Conservation (phyloP, 2,329 filamentous ascomycete genomes). For the Fusarium sp. region DNA sequence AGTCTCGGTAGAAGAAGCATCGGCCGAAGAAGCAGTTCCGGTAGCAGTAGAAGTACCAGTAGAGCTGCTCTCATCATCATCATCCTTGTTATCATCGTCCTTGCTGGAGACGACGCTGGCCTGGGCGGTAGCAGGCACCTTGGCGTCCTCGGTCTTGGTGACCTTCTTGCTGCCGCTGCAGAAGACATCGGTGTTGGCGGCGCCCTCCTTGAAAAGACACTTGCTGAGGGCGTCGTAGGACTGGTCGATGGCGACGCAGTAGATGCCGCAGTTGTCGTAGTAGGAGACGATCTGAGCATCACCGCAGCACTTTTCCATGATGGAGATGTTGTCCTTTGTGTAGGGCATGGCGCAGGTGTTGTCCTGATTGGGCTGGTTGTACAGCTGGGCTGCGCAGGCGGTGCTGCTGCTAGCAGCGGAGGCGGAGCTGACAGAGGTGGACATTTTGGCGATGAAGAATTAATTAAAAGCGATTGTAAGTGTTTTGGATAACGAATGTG, state of each 20-base stretch:
- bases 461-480: constrained; percentile 12
- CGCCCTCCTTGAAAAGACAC: constrained; percentile 57
- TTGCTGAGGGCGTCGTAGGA: constrained; percentile 45
- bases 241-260: constrained; percentile 57
- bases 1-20: constrained; percentile 23
- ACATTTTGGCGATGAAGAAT: constrained; percentile 32
- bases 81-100: constrained; percentile 14
- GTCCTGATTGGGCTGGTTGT: constrained; percentile 58
- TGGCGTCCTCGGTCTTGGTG: constrained; percentile 44
- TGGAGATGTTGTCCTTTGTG: constrained; percentile 55
- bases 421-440: constrained; percentile 34
- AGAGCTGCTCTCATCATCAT: constrained; percentile 16
- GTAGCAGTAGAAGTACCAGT: constrained; percentile 21
- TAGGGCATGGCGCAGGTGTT: constrained; percentile 58
- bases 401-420: constrained; percentile 21
- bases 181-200: constrained; percentile 55
- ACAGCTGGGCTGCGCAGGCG: constrained; percentile 48
- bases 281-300: constrained; percentile 58
- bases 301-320: constrained; percentile 60
- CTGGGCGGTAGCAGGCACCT: constrained; percentile 47
- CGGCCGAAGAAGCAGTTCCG: constrained; percentile 10
- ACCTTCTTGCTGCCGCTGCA: constrained; percentile 56
- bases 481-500: constrained; percentile 24
- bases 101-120: constrained; percentile 50
- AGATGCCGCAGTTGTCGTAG: constrained; percentile 61